phyloP scores from a whole-genome alignment of 1,284 basidiomycete species.

The Tilletia walkeri region DNA sequence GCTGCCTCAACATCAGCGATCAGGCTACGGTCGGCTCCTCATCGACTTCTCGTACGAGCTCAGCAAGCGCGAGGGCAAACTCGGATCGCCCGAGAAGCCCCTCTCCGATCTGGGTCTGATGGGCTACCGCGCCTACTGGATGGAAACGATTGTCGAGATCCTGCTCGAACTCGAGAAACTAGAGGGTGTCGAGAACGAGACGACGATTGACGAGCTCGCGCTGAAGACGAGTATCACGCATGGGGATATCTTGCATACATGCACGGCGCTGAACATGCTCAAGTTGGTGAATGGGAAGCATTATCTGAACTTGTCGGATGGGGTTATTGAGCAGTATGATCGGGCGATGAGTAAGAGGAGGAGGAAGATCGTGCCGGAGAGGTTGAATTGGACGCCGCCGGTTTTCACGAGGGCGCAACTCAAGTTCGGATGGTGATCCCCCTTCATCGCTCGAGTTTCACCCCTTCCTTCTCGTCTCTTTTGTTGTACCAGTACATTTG shows the following conservation, averaged over 20 bases:
- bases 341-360: slow-evolving; percentile 77
- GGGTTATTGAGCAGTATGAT: slow-evolving; percentile 84
- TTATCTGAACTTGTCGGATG: slow-evolving; percentile 86
- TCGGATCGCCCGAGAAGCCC: slow-evolving; percentile 97
- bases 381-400: slow-evolving; percentile 81
- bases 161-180: slow-evolving; percentile 63
- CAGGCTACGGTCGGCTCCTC: slow-evolving; percentile 88
- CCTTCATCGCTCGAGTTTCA: background rate
- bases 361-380: slow-evolving; percentile 75
- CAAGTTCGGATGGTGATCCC: slow-evolving; percentile 45
- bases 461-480: background rate
- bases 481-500: background rate
- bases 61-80: slow-evolving; percentile 90
- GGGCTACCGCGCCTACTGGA: slow-evolving; percentile 94
- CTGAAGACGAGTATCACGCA: slow-evolving; percentile 95
- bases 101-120: slow-evolving; percentile 90
- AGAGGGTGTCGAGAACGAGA: slow-evolving; percentile 59
- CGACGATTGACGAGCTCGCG: slow-evolving; percentile 95
- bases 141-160: slow-evolving; percentile 90
- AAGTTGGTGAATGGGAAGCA: slow-evolving; percentile 95
- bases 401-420: slow-evolving; percentile 54
- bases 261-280: slow-evolving; percentile 89
- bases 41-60: slow-evolving; percentile 99
- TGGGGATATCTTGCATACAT: slow-evolving; percentile 97
- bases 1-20: slow-evolving; percentile 92